phyloP scores from a whole-genome alignment of 495 filamentous ascomycete genomes.

The Neurospora sp. region DNA sequence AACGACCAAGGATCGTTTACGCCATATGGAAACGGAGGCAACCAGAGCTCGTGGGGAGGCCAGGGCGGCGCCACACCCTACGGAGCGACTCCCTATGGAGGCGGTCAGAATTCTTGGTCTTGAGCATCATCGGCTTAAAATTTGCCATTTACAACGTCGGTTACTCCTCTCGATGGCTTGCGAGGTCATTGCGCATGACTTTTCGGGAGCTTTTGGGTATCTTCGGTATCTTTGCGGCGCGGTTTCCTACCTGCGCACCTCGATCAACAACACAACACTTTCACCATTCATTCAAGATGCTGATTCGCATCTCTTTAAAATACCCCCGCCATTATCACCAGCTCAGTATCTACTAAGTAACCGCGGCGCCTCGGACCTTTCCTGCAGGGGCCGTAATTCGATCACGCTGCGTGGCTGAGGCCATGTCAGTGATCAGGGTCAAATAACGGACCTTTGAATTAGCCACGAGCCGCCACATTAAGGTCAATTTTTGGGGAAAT shows the following conservation, averaged over 20 bases:
- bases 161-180: background rate
- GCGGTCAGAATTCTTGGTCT: conserved; percentile 14
- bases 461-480: background rate
- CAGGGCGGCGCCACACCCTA: conserved; percentile 62
- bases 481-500: background rate
- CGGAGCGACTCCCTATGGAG: conserved; percentile 26
- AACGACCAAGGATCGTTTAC: conserved; percentile 65
- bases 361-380: background rate
- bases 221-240: background rate
- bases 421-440: background rate
- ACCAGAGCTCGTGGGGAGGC: conserved; percentile 56
- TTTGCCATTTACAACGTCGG: background rate
- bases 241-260: background rate
- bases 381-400: background rate
- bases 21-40: conserved; percentile 52
- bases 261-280: background rate
- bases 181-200: background rate
- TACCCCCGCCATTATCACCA: background rate
- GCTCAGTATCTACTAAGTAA: background rate
- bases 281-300: background rate
- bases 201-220: background rate
- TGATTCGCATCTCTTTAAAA: background rate
- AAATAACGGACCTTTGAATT: background rate
- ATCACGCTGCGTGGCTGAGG: background rate
- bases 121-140: conserved; percentile 4